Evolutionary conservation across 257 asterid species (phyloP).

Genomic region (Solanum bulbocastanum): DNA sequence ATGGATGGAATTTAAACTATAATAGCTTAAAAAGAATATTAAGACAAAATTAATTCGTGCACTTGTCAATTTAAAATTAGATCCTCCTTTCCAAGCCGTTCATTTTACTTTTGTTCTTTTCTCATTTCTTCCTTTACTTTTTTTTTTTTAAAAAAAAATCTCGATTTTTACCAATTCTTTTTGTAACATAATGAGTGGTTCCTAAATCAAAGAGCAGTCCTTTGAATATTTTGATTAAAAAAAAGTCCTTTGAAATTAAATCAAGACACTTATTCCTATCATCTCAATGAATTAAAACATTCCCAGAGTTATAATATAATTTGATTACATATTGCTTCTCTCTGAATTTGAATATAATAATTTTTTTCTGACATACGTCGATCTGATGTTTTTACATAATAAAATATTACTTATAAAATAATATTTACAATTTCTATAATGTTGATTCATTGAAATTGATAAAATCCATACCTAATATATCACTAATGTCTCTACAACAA

Average conservation of each 20-base stretch:
- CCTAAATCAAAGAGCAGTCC: background rate
- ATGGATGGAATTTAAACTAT: too few species aligned
- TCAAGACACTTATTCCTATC: background rate
- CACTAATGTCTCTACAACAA: too few species aligned
- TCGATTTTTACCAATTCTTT: background rate
- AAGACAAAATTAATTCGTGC: background rate
- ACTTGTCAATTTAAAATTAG: background rate
- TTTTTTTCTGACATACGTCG: background rate
- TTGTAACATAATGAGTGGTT: background rate
- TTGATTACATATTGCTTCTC: background rate
- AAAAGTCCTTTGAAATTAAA: background rate
- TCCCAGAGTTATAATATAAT: background rate
- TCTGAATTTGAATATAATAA: background rate
- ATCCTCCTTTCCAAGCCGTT: background rate
- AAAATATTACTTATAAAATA: background rate
- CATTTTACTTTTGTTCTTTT: background rate
- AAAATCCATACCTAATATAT: too few species aligned
- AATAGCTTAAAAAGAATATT: background rate
- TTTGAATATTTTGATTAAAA: background rate
- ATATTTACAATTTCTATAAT: background rate
- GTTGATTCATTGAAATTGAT: background rate
- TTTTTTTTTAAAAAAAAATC: background rate
- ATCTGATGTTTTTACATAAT: background rate
- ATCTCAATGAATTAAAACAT: background rate
- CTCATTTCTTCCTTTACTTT: too few species aligned